Percentiles rank a stretch among this genome's conserved stretches.
These are phyloP conservation scores for Teratosphaeria nubilosa DNA, from an alignment of 2,329 filamentous ascomycete species.

Conservation along the genomic window DNA sequence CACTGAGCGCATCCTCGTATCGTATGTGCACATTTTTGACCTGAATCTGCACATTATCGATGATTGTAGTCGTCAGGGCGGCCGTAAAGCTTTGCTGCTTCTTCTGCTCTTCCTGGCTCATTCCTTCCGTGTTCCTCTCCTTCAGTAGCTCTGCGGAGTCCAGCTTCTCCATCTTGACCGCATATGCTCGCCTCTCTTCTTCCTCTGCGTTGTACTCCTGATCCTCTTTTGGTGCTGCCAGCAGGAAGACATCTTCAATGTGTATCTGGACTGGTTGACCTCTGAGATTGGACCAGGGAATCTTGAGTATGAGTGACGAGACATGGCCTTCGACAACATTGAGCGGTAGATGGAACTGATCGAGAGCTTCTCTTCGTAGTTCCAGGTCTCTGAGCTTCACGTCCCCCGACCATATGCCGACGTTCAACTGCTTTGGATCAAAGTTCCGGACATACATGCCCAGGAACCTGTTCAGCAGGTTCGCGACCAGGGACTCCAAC, in stretches of 20 bases:
- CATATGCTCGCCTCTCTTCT: conserved; percentile 73
- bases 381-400: conserved; percentile 90
- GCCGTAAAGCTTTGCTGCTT: conserved; percentile 97
- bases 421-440: conserved; percentile 92
- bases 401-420: conserved; percentile 98
- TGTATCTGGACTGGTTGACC: conserved; percentile 90
- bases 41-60: conserved; percentile 95
- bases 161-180: conserved; percentile 97
- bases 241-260: conserved; percentile 91
- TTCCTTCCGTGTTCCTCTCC: conserved; percentile 81
- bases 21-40: conserved; percentile 98
- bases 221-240: conserved; percentile 93
- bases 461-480: conserved; percentile 96
- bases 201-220: conserved; percentile 87
- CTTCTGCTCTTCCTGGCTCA: conserved; percentile 90
- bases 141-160: conserved; percentile 93
- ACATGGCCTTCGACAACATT: conserved; percentile 95
- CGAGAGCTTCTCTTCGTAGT: conserved; percentile 85
- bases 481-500: conserved; percentile 90
- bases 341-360: conserved; percentile 90
- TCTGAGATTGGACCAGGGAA: conserved; percentile 94
- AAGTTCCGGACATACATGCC: conserved; percentile 99
- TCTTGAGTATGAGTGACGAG: conserved; percentile 79
- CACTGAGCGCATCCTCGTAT: conserved; percentile 95
- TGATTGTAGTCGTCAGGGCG: conserved; percentile 88